Base-by-base conservation (phyloP, 495 filamentous ascomycete species). In the Hypomontagnella monticulosa region DNA sequence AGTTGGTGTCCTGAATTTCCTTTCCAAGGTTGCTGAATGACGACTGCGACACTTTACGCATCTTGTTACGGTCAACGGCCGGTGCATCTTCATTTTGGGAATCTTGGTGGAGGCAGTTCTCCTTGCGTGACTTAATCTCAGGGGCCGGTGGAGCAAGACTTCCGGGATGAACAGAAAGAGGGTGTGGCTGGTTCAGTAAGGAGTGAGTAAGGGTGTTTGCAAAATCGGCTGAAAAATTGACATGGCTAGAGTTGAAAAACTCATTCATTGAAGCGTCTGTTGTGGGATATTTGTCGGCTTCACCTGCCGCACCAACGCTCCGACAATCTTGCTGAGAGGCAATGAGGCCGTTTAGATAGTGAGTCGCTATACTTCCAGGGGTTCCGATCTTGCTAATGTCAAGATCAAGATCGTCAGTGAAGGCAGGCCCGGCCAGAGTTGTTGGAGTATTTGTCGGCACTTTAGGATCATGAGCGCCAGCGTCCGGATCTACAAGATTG, bases 101-200 rank as follows among this genome's bases (percentile, higher is more conserved):
- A 11, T 72, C 51, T 14, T 71, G 71, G 40, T 61, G 61, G 36
- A 68, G 46, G 12, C 67, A 66, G 16, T 73, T 76, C 43, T 81
- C 78, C 48, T 80, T 80, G 41, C 75, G 73, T 2, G 77, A 76
- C 42, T 73, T 77, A 49, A 75, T 32, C 46, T 80, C 76, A 23
- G 73, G 63, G 16, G 73, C 63, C 0, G 76, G 71, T 2, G 73
- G 65, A 3, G 62, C 50, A 40, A 74, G 61, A 18, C 44, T 63
- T 27, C 73, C 68, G 12, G 63, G 51, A 8, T 70, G 69, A 11
- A 76, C 60, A 1, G 77, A 74, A 14, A 78, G 63, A 1, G 77
- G 74, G 12, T 76, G 62, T 5, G 80, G 77, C 49, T 82, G 80
- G 60, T 79, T 80, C 27, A 82, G 57, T 14, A 82, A 70, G 14